A percentile compares a stretch with the other conserved stretches of the same genome.
These are phyloP conservation scores for Fraxinus americana DNA, from an alignment of 257 asterid genomes.

Conservation along the genomic window DNA sequence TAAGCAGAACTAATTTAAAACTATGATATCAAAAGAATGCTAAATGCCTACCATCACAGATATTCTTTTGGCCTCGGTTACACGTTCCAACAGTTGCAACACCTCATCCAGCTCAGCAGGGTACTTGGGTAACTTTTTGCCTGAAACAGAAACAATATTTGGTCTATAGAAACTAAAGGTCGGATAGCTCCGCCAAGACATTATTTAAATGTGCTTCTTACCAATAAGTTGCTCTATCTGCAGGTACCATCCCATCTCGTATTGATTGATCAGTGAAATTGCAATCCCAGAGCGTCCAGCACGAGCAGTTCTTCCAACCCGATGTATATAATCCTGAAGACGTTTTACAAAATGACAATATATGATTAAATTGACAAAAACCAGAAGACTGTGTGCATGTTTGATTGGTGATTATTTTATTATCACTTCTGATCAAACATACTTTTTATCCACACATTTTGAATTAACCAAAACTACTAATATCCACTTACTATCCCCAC, in stretches of 20 bases:
- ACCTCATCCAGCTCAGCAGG: conserved; percentile 85
- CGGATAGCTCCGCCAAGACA: conserved; percentile 4
- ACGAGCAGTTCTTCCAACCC: conserved; percentile 99
- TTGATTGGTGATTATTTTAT: too few species aligned
- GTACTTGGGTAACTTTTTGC: conserved; percentile 70
- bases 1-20: neutral
- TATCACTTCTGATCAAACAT: too few species aligned
- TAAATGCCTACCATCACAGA: conserved; percentile 56
- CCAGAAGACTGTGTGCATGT: neutral
- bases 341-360: neutral
- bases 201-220: conserved; percentile 28
- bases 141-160: conserved; percentile 39
- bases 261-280: conserved; percentile 77
- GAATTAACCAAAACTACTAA: too few species aligned
- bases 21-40: neutral
- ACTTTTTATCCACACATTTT: too few species aligned
- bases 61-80: conserved; percentile 76
- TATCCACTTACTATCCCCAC: too few species aligned
- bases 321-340: conserved; percentile 86
- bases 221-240: conserved; percentile 88
- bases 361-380: conserved; percentile 2
- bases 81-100: conserved; percentile 62
- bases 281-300: conserved; percentile 97
- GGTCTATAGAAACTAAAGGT: neutral
- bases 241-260: conserved; percentile 84